These are phyloP conservation scores for Starmerella tilneyi DNA, from an alignment of 805 yeast species.

Conservation along the genomic window DNA sequence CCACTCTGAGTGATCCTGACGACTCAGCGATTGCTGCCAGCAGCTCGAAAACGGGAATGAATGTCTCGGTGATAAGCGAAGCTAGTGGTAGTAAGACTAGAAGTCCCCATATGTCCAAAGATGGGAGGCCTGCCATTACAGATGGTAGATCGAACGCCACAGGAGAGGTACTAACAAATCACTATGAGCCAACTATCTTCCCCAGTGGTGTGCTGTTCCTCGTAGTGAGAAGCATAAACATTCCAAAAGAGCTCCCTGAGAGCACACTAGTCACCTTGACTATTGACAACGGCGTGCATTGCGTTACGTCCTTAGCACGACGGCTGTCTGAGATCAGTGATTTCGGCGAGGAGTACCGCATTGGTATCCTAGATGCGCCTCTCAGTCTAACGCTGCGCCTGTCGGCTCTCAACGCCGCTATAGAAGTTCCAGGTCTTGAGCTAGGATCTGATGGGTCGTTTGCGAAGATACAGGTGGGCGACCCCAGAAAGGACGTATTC, in stretches of 20 bases:
- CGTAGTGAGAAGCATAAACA: conserved; percentile 36
- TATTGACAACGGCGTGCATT: conserved; percentile 73
- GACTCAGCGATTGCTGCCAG: conserved; percentile 2
- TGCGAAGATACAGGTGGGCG: conserved; percentile 38
- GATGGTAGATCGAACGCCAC: no score
- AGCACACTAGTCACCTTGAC: conserved; percentile 40
- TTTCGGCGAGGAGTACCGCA: conserved; percentile 66
- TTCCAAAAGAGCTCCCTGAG: conserved; percentile 5
- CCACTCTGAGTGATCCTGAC: background rate
- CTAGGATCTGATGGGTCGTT: conserved; percentile 20
- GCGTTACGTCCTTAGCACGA: conserved; percentile 52
- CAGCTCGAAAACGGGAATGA: background rate
- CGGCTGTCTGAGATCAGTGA: conserved; percentile 29
- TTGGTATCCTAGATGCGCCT: conserved; percentile 37
- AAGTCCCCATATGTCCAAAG: no score
- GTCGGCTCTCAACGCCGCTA: conserved; percentile 37
- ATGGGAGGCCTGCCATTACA: no score
- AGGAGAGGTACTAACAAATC: no score
- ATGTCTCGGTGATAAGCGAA: no score
- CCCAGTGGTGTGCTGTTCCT: conserved; percentile 31
- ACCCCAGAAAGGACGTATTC: conserved; percentile 39
- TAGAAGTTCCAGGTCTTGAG: background rate
- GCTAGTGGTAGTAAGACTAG: no score
- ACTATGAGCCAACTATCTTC: background rate
- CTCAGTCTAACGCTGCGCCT: conserved; percentile 43